Evolutionary conservation across 176 grass and related monocot species (phyloP).

Genomic region (Triticum urartu): DNA sequence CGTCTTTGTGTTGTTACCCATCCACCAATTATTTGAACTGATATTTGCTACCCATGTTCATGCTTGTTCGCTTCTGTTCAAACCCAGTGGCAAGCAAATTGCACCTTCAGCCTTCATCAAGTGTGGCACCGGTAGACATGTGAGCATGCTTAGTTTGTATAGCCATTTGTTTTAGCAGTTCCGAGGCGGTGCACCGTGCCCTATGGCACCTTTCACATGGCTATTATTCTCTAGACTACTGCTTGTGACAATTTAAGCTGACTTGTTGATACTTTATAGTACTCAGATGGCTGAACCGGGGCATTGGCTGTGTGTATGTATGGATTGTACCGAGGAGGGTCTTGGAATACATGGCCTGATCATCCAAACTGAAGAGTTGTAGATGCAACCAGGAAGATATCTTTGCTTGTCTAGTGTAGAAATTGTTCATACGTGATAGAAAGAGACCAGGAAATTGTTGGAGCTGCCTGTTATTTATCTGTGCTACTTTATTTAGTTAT

Average conservation of each 20-base stretch:
- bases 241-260: background rate
- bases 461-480: too few relatives aligned
- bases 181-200: too few relatives aligned
- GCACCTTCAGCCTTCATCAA: conserved; percentile 74
- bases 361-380: too few relatives aligned
- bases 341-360: background rate
- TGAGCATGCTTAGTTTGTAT: conserved; percentile 8
- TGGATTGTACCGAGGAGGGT: conserved; percentile 64
- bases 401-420: too few relatives aligned
- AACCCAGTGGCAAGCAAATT: conserved; percentile 77
- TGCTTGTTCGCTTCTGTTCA: conserved; percentile 93
- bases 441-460: too few relatives aligned
- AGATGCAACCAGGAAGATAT: too few relatives aligned
- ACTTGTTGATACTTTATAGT: background rate
- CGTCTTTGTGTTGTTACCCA: background rate
- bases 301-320: conserved; percentile 27
- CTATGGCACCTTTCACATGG: background rate
- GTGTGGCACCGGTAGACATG: conserved; percentile 64
- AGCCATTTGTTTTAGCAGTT: too few relatives aligned
- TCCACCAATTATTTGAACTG: background rate
- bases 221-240: conserved; percentile 49
- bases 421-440: too few relatives aligned
- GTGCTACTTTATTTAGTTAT: too few relatives aligned
- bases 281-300: background rate
- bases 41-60: conserved; percentile 50